Base-by-base conservation (phyloP, 805 yeast species). In the Kazachstania kunashirensis region DNA sequence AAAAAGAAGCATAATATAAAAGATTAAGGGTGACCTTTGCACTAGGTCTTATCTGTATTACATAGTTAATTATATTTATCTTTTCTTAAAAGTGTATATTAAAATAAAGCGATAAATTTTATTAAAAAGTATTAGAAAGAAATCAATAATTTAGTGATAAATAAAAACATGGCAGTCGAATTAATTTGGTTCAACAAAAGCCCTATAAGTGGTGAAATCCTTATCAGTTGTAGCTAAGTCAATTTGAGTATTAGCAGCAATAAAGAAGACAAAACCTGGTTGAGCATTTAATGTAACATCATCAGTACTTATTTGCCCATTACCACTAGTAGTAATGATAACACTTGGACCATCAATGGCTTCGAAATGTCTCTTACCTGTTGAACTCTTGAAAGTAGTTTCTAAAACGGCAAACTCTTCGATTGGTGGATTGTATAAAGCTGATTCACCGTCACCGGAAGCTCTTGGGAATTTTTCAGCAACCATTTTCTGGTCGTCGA, bases 371-470 rank as follows among this genome's bases (percentile, higher is more conserved):
- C 83, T 82, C 13, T 54, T 58, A 30, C 70, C 72, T 9, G 68
- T 55, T 7, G 46, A 43, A 28, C 63, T 57, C 35, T 68, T 66
- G 52, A 80, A 79, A 31, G 74, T 72, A 30, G 89, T 79, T 63
- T 84, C 86, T 53, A 92, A 70, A n/a, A 92, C 96, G 5, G 95
- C 71, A 54, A 92, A 92, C 67, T 92, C 99, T 44, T 79, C 94
- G 55, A 92, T 92, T 40, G 99, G 99, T 24, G 99, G 99, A 59
- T 92, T 82, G 63, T 79, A 92, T 47, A 88, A 65, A 26, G 69
- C 70, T 14, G 79, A 68, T 45, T 65, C 69, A 34, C 85, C 89
- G 35, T 67, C 79, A 43, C 92, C 92, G 9, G 65, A 53, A 16
- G 83, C 70, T 62, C 77, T 75, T 13, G 48, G 49, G 44, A 65